Evolutionary conservation across 2,329 filamentous ascomycete species (phyloP), one percentile per base, ranked within the genome.

Genomic region (Penicillium sp.): DNA sequence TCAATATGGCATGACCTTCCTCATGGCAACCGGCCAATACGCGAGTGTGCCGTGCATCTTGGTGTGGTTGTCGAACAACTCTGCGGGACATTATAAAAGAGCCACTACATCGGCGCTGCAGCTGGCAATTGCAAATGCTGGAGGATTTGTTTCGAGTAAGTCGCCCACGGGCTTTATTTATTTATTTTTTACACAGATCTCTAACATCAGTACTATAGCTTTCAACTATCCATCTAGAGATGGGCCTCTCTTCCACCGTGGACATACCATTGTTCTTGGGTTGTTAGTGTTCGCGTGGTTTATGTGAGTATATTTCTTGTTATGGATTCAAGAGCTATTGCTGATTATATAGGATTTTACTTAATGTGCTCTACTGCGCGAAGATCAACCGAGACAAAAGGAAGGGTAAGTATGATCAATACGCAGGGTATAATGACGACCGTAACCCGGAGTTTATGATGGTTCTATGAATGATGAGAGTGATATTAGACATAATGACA

Each of bases 61-160:
- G 10, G 85, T 81, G 1, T 88, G 86, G 85, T 82, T 85, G 58
- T 82, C 82, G 2, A 88, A 88, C 65, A 88, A 88, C 66, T 85
- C 81, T 0, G 84, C 85, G 0, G 85, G 83, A 0, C 86, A 89
- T 65, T 89, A 88, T 65, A 89, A 89, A 68, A 75, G 86, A 15
- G 86, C 87, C 0, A 88, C 86, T 0, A 86, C 86, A 0, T 82
- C 82, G 1, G 86, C 82, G 0, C 63, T 88, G 61, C 86, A 89
- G 68, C 75, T 89, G 27, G 82, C 82, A 1, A 82, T 88, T 60
- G 86, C 86, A 0, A 89, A 89, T 60, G 82, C 79, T 8, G 86
- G 86, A 44, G 86, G 86, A 0, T 87, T 88, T 60, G 84, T 88
- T 3, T 82, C 85, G 0, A 83, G 80, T 78, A 63, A 61, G 76